These are phyloP conservation scores for Xerocomus spinulosus DNA, from an alignment of 768 basidiomycete genomes.

Conservation along the genomic window DNA sequence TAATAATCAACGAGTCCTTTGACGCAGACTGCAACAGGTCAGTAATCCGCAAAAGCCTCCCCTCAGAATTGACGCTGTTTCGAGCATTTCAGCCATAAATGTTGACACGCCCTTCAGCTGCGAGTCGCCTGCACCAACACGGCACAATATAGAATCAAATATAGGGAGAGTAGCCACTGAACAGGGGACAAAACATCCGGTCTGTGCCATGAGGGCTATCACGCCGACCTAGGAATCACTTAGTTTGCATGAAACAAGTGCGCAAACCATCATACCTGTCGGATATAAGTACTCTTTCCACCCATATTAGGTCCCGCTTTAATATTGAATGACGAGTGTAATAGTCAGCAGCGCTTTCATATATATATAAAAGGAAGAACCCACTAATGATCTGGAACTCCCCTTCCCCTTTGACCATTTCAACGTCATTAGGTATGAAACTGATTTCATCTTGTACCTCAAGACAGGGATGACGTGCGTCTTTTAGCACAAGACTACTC, in stretches of 20 bases:
- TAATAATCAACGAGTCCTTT: slow-evolving; percentile 90
- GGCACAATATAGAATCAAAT: slow-evolving; percentile 92
- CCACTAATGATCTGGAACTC: slow-evolving; percentile 95
- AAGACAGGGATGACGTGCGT: slow-evolving; percentile 92
- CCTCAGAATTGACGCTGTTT: slow-evolving; percentile 91
- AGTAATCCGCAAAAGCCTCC: slow-evolving; percentile 37
- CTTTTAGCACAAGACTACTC: slow-evolving; percentile 74
- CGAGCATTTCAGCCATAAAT: slow-evolving; percentile 99
- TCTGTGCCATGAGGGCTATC: slow-evolving; percentile 94
- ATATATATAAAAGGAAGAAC: slow-evolving; percentile 19
- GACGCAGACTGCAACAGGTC: slow-evolving; percentile 66
- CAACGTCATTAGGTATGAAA: slow-evolving; percentile 94
- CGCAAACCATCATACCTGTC: slow-evolving; percentile 52
- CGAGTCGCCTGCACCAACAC: slow-evolving; percentile 96
- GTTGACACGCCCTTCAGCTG: slow-evolving; percentile 97
- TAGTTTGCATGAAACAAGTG: neutral
- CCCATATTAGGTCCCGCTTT: slow-evolving; percentile 98
- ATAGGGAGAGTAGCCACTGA: slow-evolving; percentile 45
- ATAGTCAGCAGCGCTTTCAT: neutral
- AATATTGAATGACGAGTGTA: neutral
- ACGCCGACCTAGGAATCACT: slow-evolving; percentile 67
- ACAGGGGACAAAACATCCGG: slow-evolving; percentile 90
- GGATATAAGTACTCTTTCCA: slow-evolving; percentile 96
- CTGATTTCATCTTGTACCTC: slow-evolving; percentile 94
- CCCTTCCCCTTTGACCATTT: slow-evolving; percentile 89